Evolutionary conservation across 176 grass and related monocot genomes (phyloP), one percentile per base, ranked within the genome.

Genomic region (Urochloa ruziziensis): DNA sequence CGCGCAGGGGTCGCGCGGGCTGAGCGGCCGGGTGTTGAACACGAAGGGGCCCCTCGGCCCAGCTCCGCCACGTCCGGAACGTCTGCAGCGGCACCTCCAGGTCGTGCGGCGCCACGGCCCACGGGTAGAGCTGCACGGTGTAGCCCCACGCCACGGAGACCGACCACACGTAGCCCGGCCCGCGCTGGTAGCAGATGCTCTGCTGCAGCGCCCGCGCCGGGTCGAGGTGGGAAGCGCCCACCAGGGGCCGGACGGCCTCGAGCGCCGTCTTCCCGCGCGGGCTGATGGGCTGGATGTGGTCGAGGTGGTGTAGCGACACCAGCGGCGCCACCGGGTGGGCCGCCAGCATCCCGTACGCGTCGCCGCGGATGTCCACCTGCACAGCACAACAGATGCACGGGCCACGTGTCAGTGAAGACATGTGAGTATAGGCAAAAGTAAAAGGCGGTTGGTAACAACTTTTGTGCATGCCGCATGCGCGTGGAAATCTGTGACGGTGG

Each of bases 301-400:
- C 86, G 21, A 97, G 90, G 92, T 94, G 92, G 88, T 97, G 92
- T 25, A 97, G 82, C n/a, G 95, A 94, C 25, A 97, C 73, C 70
- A 97, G 67, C 6, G 95, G 95, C 27, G 90, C 90, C 79, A 97
- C 37, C 25, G 95, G 95, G 88, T 97, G 95, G 16, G 90, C 92
- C 24, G 95, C 92, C 12, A 97, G 86, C 88, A 97, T 75, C 33
- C 95, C 92, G 65, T 94, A 97, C 73, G 89, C 91, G 83, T 97
- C 90, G 28, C 86, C 90, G 21, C 87, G 81, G 44, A 97, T 32
- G 69, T 97, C 95, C 74, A 97, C 70, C 95, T 97, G 83, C 68
- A 67, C 14, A 4, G 37, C 37, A 39, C 37, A 9, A 15, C 57
- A 61, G 24, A n/a, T n/a, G n/a, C n/a, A 40, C 39, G 23, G 5